These are phyloP conservation scores for Cladobotryum protrusum DNA, from an alignment of 2,329 filamentous ascomycete genomes.

Conservation along the genomic window DNA sequence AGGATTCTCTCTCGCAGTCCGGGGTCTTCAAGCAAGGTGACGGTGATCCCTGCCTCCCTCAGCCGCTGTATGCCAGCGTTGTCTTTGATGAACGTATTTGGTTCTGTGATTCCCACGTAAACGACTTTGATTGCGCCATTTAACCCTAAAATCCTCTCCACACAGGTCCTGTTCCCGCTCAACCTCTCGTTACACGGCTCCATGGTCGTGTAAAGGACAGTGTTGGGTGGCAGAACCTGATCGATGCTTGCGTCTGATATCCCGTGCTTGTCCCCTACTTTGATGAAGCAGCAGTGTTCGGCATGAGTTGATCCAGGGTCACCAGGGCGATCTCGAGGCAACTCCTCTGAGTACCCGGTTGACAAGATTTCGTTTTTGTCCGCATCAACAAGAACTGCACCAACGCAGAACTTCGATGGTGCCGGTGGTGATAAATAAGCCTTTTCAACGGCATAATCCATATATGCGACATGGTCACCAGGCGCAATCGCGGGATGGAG, in stretches of 20 bases:
- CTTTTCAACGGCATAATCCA: slow-evolving; percentile 31
- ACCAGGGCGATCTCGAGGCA: slow-evolving; percentile 29
- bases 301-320: slow-evolving; percentile 35
- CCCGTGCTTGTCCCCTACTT: slow-evolving; percentile 31
- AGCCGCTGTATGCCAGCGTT: slow-evolving; percentile 25
- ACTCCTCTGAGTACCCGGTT: slow-evolving; percentile 37
- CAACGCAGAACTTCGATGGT: slow-evolving; percentile 35
- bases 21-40: slow-evolving; percentile 37
- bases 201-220: slow-evolving; percentile 40
- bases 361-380: slow-evolving; percentile 32
- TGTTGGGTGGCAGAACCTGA: slow-evolving; percentile 32
- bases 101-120: slow-evolving; percentile 35
- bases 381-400: slow-evolving; percentile 34
- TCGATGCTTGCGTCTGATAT: slow-evolving; percentile 29
- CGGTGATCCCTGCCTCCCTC: slow-evolving; percentile 19
- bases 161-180: slow-evolving; percentile 33
- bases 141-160: slow-evolving; percentile 28
- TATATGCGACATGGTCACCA: slow-evolving; percentile 30
- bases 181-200: slow-evolving; percentile 38
- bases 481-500: slow-evolving; percentile 17
- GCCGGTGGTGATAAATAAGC: slow-evolving; percentile 32
- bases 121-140: slow-evolving; percentile 28
- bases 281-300: slow-evolving; percentile 40
- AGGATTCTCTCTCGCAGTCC: slow-evolving; percentile 42
- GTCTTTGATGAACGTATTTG: slow-evolving; percentile 28